These are phyloP conservation scores for Aristolochia contorta DNA, from an alignment of 164 flowering plant species.

Conservation along the genomic window DNA sequence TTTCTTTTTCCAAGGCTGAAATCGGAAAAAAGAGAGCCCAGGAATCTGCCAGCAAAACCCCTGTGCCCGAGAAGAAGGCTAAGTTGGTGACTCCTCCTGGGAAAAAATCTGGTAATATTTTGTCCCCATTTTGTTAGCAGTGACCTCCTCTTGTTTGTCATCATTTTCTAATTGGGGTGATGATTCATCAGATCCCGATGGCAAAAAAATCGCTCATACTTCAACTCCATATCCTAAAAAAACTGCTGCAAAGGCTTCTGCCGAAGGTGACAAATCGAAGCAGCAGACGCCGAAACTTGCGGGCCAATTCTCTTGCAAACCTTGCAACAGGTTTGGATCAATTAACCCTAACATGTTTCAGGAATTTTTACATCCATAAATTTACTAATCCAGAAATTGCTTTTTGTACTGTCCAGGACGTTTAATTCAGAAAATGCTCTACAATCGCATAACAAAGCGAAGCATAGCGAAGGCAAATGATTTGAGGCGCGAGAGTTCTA, in stretches of 20 bases:
- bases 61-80: conserved; percentile 53
- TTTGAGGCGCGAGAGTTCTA: too few species aligned
- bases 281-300: conserved; percentile 47
- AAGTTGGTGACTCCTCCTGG: conserved; percentile 43
- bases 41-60: conserved; percentile 36
- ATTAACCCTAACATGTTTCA: too few species aligned
- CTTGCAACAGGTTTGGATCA: conserved; percentile 39
- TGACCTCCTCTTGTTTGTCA: too few species aligned
- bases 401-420: conserved; percentile 18
- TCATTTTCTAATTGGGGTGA: too few species aligned
- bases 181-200: too few species aligned
- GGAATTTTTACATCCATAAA: too few species aligned
- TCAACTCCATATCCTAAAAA: conserved; percentile 70
- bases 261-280: conserved; percentile 31
- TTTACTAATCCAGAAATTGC: too few species aligned
- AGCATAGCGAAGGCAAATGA: conserved; percentile 30
- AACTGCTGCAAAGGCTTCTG: conserved; percentile 39
- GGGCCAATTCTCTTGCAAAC: conserved; percentile 32
- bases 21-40: conserved; percentile 48
- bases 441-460: conserved; percentile 44
- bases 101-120: conserved; percentile 45
- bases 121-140: not conserved
- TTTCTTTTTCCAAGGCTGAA: conserved; percentile 19
- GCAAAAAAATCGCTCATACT: not conserved
- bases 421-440: conserved; percentile 35